Evolutionary conservation across 192 early-diverging fungal genomes (phyloP).

Genomic region (Chytriomyces confervae): DNA sequence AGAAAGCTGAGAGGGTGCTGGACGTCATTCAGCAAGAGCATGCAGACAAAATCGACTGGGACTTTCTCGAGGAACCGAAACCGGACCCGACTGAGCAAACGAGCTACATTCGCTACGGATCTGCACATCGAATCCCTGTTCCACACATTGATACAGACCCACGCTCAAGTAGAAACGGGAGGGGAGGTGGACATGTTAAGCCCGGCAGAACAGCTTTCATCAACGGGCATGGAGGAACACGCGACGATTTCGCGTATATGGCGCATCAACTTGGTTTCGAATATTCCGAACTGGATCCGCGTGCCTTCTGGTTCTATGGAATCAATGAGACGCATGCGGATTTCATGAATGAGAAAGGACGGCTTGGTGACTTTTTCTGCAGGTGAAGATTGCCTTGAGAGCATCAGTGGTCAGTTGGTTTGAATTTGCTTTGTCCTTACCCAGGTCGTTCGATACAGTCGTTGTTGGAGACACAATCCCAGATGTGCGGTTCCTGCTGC

Average conservation of each 20-base stretch:
- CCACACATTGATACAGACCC: conserved; percentile 15
- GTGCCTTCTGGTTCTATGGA: conserved; percentile 24
- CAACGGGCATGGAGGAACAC: conserved; percentile 23
- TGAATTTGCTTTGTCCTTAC: too few species aligned
- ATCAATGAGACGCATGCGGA: conserved; percentile 5
- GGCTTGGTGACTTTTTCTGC: conserved; percentile 26
- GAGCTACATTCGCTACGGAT: conserved; percentile 1
- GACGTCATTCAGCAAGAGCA: conserved; percentile 15
- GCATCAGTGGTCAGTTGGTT: neutral
- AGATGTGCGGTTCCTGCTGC: conserved; percentile 10
- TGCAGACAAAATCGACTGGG: conserved; percentile 31
- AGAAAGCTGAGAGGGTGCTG: neutral
- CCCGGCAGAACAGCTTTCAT: conserved; percentile 1
- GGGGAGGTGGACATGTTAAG: neutral
- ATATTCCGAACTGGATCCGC: conserved; percentile 23
- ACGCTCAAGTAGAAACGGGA: neutral
- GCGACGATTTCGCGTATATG: conserved; percentile 13
- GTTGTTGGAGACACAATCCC: conserved; percentile 29
- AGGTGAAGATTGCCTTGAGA: neutral
- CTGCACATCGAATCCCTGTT: neutral
- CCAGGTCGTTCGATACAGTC: conserved; percentile 21
- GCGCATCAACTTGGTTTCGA: conserved; percentile 21
- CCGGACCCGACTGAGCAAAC: neutral
- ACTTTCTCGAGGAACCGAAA: neutral
- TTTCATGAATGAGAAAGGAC: conserved; percentile 5